Evolutionary conservation across 805 yeast genomes (phyloP).

Genomic region (Nematodospora valgi): DNA sequence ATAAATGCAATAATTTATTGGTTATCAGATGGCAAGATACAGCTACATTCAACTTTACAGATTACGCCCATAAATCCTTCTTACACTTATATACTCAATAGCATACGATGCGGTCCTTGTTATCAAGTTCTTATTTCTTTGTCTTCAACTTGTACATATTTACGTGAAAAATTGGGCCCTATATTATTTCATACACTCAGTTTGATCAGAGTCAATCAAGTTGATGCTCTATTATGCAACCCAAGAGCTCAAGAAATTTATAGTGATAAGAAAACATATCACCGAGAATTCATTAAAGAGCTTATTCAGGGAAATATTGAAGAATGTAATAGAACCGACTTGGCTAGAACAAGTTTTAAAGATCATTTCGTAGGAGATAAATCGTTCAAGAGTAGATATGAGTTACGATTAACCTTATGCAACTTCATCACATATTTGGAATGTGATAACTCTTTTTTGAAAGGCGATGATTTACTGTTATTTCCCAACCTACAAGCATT

Average conservation of each 20-base stretch:
- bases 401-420: slow-evolving; percentile 12
- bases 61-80: slow-evolving; percentile 8
- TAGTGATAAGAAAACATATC: slow-evolving; percentile 16
- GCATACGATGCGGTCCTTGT: slow-evolving; percentile 5
- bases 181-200: slow-evolving; percentile 20
- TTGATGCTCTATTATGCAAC: slow-evolving; percentile 22
- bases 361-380: slow-evolving; percentile 12
- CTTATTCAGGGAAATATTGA: slow-evolving; percentile 13
- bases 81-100: slow-evolving; percentile 10
- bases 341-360: slow-evolving; percentile 17
- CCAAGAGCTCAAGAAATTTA: slow-evolving; percentile 19
- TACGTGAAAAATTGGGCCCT: slow-evolving; percentile 20
- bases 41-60: not conserved
- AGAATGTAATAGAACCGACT: slow-evolving; percentile 16
- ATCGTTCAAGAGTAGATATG: slow-evolving; percentile 15
- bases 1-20: slow-evolving; percentile 13
- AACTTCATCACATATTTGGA: slow-evolving; percentile 22
- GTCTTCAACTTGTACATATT: slow-evolving; percentile 20
- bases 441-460: slow-evolving; percentile 17
- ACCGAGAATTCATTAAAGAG: slow-evolving; percentile 18
- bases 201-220: slow-evolving; percentile 23
- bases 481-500: slow-evolving; percentile 19
- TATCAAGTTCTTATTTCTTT: slow-evolving; percentile 16
- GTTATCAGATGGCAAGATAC: slow-evolving; percentile 12
- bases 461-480: slow-evolving; percentile 11